Base-by-base conservation (phyloP, 805 yeast species). In the Saccharomycopsis fermentans region DNA sequence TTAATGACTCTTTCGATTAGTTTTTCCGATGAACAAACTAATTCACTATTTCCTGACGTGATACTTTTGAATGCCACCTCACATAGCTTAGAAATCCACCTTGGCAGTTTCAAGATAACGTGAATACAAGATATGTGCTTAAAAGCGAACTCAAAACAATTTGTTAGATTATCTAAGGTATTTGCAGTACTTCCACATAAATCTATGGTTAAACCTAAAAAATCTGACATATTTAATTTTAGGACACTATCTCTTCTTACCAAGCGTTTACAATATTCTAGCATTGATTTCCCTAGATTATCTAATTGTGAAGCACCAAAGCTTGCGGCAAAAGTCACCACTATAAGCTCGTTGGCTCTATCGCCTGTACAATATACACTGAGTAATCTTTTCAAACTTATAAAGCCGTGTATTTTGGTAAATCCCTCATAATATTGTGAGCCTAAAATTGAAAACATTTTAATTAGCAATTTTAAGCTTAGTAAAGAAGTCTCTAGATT, bases 321-420 rank as follows among this genome's bases (percentile, higher is more conserved):
- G 16, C 77, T 71, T 5, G 81, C 77, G 55, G 77, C 66, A 64
- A 79, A 63, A 36, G 76, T 65, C 11, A 76, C 21, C 50, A 63
- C 65, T 37, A 58, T 50, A 4, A 83, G 67, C 43, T 75, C 74
- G 24, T 43, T 43, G 24, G 50, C 50, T 43, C 50, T 43, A 59
- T 77, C 75, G 63, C 79, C 76, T 26, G 65, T 61, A 82, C 84
- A 81, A 75, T 78, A 75, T 52, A 69, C 66, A 62, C 76, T 68
- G 55, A 84, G 61, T 54, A 73, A 69, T 58, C 74, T 75, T 2
- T 78, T 74, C 56, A 80, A 67, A 9, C 79, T 77, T 56, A 73
- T 76, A 29, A 80, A 68, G 0, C 90, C 89, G 56, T 75, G 75
- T 57, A 76, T 78, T 8, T 74, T 76, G 35, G 77, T 72, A 62